These are phyloP conservation scores for Nyctanthes arbortristis DNA, from an alignment of 257 asterid species.

Conservation along the genomic window DNA sequence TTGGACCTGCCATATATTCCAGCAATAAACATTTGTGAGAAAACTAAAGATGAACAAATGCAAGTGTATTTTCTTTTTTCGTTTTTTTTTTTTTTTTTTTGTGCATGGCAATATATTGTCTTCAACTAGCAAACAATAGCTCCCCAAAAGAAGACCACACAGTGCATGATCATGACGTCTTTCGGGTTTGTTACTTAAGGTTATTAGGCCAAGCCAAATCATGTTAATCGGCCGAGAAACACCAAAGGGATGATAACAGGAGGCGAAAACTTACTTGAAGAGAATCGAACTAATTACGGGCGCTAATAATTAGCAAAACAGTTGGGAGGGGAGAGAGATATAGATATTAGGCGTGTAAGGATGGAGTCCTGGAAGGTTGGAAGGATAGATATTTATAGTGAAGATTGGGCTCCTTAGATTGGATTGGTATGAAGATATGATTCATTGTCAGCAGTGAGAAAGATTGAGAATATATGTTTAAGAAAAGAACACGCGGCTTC, in stretches of 20 bases:
- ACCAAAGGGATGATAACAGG: not conserved
- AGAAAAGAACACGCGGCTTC: constrained; percentile 51
- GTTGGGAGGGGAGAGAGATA: not conserved
- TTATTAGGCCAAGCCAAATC: not conserved
- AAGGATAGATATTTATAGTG: constrained; percentile 34
- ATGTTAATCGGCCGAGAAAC: not conserved
- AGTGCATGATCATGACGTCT: too few species aligned
- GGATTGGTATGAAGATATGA: too few species aligned
- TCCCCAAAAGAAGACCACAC: too few species aligned
- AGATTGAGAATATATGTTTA: constrained; percentile 18
- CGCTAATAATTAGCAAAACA: too few species aligned
- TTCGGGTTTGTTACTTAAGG: not conserved
- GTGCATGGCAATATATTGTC: too few species aligned
- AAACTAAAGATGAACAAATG: too few species aligned
- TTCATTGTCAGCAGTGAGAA: constrained; percentile 7
- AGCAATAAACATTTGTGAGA: not conserved
- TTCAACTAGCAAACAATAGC: too few species aligned
- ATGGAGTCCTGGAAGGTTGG: constrained; percentile 43
- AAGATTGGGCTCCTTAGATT: too few species aligned
- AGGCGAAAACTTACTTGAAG: not conserved
- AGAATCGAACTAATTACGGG: too few species aligned
- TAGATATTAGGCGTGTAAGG: constrained; percentile 23
- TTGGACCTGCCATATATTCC: constrained; percentile 25
- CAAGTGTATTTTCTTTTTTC: too few species aligned
- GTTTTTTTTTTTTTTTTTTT: too few species aligned